phyloP scores from a whole-genome alignment of 2,329 filamentous ascomycete species.

The Arthrobotrys pseudoclavata region DNA sequence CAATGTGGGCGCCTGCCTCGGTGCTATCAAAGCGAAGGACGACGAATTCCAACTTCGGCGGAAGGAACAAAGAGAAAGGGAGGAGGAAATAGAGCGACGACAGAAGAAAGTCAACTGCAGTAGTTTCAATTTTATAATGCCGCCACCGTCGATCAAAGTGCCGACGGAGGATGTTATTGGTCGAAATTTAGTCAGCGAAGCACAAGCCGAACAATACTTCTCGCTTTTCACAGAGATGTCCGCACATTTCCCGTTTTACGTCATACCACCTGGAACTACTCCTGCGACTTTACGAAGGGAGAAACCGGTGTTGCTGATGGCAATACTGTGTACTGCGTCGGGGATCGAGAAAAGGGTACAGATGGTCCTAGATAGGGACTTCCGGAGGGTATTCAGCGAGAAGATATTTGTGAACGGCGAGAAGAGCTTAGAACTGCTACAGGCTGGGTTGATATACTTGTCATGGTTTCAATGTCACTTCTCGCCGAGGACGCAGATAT shows the following conservation, averaged over 20 bases:
- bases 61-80: conserved; percentile 8
- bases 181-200: conserved; percentile 62
- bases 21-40: conserved; percentile 29
- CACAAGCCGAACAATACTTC: conserved; percentile 68
- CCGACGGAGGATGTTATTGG: conserved; percentile 50
- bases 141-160: conserved; percentile 9
- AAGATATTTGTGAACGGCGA: conserved; percentile 73
- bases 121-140: conserved; percentile 32
- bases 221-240: conserved; percentile 67
- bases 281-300: conserved; percentile 68
- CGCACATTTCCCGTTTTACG: conserved; percentile 69
- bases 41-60: conserved; percentile 9
- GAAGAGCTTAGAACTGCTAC: conserved; percentile 72
- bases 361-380: conserved; percentile 72
- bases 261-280: conserved; percentile 67
- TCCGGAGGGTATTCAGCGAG: conserved; percentile 72
- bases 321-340: conserved; percentile 71
- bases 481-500: conserved; percentile 63
- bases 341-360: conserved; percentile 71
- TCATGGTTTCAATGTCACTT: conserved; percentile 69
- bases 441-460: conserved; percentile 73
- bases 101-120: conserved; percentile 20
- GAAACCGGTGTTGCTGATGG: conserved; percentile 71
- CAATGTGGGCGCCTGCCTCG: conserved; percentile 27
- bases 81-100: conserved; percentile 4